These are phyloP conservation scores for Albugo candida DNA, from an alignment of 352 stramenopile genomes.

Conservation along the genomic window DNA sequence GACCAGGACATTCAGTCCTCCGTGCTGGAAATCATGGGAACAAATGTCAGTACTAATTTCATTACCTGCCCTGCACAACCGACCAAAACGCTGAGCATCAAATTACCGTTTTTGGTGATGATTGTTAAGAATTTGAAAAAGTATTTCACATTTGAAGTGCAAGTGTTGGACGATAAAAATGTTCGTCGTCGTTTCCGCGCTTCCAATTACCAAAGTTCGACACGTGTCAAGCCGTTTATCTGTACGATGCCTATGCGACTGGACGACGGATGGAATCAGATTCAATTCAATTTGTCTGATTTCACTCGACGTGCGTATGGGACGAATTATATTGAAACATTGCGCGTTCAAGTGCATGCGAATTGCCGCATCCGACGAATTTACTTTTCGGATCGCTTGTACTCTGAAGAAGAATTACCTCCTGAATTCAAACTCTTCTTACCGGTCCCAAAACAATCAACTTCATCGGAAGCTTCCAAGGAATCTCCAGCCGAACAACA, in stretches of 20 bases:
- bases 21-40: constrained; percentile 96
- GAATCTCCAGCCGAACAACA: not conserved
- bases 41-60: constrained; percentile 97
- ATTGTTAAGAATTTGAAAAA: constrained; percentile 99
- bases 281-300: constrained; percentile 96
- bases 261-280: constrained; percentile 97
- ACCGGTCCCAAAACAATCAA: constrained; percentile 81
- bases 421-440: constrained; percentile 96
- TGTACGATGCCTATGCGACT: constrained; percentile 97
- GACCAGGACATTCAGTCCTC: constrained; percentile 96
- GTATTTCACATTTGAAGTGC: constrained; percentile 98
- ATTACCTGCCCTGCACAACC: constrained; percentile 90
- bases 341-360: constrained; percentile 94
- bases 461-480: constrained; percentile 12
- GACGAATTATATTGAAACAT: constrained; percentile 96
- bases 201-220: constrained; percentile 95
- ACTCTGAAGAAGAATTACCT: constrained; percentile 93
- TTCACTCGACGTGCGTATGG: constrained; percentile 93
- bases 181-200: constrained; percentile 89
- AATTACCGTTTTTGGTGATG: constrained; percentile 96
- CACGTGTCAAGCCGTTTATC: constrained; percentile 96
- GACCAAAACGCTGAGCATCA: constrained; percentile 92
- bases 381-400: constrained; percentile 94
- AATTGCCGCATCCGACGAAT: constrained; percentile 95
- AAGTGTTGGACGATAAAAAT: constrained; percentile 97